phyloP scores from a whole-genome alignment of 176 grass and related monocot species.

The Eremochloa ophiuroides region DNA sequence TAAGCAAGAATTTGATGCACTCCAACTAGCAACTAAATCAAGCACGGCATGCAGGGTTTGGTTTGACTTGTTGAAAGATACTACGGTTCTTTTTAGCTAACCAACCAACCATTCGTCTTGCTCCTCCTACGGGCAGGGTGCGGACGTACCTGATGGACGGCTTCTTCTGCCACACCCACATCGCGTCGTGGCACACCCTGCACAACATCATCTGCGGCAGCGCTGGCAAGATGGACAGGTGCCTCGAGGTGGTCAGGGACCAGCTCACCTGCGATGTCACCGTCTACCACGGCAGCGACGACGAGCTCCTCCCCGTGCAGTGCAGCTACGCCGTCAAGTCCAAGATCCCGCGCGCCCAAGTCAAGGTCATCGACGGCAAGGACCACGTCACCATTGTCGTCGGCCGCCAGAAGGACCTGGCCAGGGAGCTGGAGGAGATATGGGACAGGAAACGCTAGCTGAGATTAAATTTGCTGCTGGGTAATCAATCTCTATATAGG shows the following conservation, averaged over 20 bases:
- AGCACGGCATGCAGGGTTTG: background rate
- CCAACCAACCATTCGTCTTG: background rate
- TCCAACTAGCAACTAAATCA: background rate
- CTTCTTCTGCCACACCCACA: constrained; percentile 97
- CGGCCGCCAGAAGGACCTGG: constrained; percentile 75
- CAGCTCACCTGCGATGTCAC: constrained; percentile 70
- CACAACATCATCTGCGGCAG: constrained; percentile 98
- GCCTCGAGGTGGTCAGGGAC: constrained; percentile 68
- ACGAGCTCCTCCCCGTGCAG: constrained; percentile 81
- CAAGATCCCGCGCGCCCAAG: constrained; percentile 62
- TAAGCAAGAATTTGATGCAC: background rate
- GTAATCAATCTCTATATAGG: background rate
- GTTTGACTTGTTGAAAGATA: background rate
- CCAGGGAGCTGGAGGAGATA: constrained; percentile 88
- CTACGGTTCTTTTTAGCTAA: background rate
- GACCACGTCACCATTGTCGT: constrained; percentile 98
- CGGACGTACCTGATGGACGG: constrained; percentile 96
- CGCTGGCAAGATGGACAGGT: constrained; percentile 72
- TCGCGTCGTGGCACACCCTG: constrained; percentile 86
- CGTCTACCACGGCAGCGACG: constrained; percentile 78
- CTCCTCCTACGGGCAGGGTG: constrained; percentile 45
- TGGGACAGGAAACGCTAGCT: constrained; percentile 53
- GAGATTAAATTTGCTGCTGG: background rate
- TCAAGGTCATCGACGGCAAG: constrained; percentile 63
- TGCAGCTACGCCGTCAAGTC: constrained; percentile 79